Evolutionary conservation across 441 rosid species (phyloP), one percentile per base, ranked within the genome.

Genomic region (Gossypium davidsonii): DNA sequence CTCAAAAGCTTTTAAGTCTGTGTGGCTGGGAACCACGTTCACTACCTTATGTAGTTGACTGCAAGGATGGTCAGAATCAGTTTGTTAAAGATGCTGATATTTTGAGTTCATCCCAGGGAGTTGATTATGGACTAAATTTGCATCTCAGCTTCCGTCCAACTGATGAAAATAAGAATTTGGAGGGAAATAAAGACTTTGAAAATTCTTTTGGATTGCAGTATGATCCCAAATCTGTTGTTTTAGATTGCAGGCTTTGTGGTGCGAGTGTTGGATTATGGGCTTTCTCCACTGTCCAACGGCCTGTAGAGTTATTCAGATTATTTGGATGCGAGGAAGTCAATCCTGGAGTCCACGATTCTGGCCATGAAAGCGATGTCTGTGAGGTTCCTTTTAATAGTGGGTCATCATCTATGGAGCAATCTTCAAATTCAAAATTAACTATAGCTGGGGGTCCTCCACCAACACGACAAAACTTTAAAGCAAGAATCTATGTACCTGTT

Each of bases 391-490:
- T 84, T 46, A 84, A 67, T 48, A 64, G 51, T 20, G 49, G 70
- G 51, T 51, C 81, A 31, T 76, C 79, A 55, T 64, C 74, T 52
- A 59, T 72, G 49, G 81, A 72, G 57, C 74, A 18, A 12, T 77
- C 75, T 15, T 83, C 93, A 57, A 79, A 73, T 79, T 79, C 85
- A 70, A 87, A 82, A 52, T 82, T 89, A 58, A 89, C 92, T 42
- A 93, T 96, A 82, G 99, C 97, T n/a, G 97, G 99, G 62, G 99
- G 98, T 77, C 98, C 94, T 8, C 96, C 91, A 52, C 91, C 97
- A 18, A 86, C 95, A 60, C 83, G 78, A 72, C 97, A 90, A 77
- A 93, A 87, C 82, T 91, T 91, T 79, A 96, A 89, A 84, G 97
- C 97, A 62, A 90, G 82, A 66, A 88, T 96, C 73, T 87, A 94